Percentiles rank a stretch among this genome's conserved stretches.
These are phyloP conservation scores for Xylaria sp. DNA, from an alignment of 2,329 filamentous ascomycete species.

Conservation along the genomic window DNA sequence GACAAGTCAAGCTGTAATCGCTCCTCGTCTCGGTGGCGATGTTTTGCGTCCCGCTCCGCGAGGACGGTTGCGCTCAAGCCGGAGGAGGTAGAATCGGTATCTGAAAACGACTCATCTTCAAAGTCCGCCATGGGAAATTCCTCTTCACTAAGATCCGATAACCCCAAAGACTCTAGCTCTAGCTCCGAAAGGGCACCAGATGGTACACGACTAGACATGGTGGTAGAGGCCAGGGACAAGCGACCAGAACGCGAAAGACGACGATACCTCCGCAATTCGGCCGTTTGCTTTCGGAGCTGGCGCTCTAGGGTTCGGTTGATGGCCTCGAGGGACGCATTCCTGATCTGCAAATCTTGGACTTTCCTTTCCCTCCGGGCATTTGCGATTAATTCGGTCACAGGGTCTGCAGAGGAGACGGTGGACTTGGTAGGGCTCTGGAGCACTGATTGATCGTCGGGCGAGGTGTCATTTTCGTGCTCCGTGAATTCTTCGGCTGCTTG, in stretches of 20 bases:
- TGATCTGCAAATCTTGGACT: slow-evolving; percentile 94
- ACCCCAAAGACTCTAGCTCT: slow-evolving; percentile 50
- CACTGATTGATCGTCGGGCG: slow-evolving; percentile 43
- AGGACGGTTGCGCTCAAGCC: slow-evolving; percentile 48
- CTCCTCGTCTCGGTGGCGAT: slow-evolving; percentile 78
- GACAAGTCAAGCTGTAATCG: slow-evolving; percentile 83
- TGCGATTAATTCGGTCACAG: slow-evolving; percentile 77
- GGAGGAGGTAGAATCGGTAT: slow-evolving; percentile 46
- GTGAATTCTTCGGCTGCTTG: slow-evolving; percentile 60
- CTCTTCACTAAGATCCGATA: slow-evolving; percentile 60
- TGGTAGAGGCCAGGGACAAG: slow-evolving; percentile 64
- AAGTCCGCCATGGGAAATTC: slow-evolving; percentile 47
- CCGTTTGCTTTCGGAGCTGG: slow-evolving; percentile 87
- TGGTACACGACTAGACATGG: slow-evolving; percentile 50
- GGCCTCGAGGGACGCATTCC: slow-evolving; percentile 90
- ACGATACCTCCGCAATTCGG: slow-evolving; percentile 83
- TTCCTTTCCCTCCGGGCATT: slow-evolving; percentile 92
- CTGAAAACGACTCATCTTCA: slow-evolving; percentile 58
- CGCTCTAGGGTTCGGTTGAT: slow-evolving; percentile 94
- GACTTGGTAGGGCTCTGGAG: slow-evolving; percentile 65
- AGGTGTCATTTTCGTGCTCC: slow-evolving; percentile 43
- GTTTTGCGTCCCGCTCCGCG: slow-evolving; percentile 52
- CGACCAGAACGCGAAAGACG: slow-evolving; percentile 83
- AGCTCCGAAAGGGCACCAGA: slow-evolving; percentile 51
- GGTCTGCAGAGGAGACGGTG: slow-evolving; percentile 59